Evolutionary conservation across 106 monocot genomes (phyloP), one percentile per base, ranked within the genome.

Genomic region (Agapanthus africanus): DNA sequence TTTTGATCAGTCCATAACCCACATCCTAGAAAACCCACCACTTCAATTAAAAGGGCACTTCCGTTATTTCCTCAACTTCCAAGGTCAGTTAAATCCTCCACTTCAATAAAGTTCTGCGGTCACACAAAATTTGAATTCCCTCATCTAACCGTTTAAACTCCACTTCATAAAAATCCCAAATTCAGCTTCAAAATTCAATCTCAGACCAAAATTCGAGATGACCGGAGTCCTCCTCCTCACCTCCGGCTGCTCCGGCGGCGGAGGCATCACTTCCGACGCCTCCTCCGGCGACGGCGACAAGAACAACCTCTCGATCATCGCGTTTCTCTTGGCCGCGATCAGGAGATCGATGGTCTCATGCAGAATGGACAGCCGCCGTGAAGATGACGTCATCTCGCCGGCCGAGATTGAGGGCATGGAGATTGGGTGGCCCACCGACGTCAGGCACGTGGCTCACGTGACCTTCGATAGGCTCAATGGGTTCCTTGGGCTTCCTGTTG

Each of bases 381-480:
- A 22, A 8, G 19, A n/a, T 0, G 63, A 37, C 37, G 63, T 18
- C 16, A 21, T 8, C 16, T 9, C 7, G 19, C 21, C 37, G n/a
- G 63, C 14, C 16, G 18, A 36, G 32, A 10, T 36, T 13, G 32
- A 35, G 14, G n/a, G n/a, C n/a, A n/a, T n/a, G n/a, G n/a, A n/a
- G n/a, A 91, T 95, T 61, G 81, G 91, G 11, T 88, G 88, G 88
- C 95, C 95, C 11, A 91, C 95, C 16, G 84, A 95, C 37, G 88
- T 95, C 54, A 78, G 73, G 30, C 95, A 95, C 52, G 69, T 95
- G 67, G 76, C 95, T 3, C 95, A 95, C 59, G 95, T 95, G 63
- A 95, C 95, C 22, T 95, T 95, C 70, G 95, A 91, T 59, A 65
- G 88, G 54, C 86, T 88, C 73, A 63, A 91, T 49, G 95, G 95